Evolutionary conservation across 345 rosid genomes (phyloP).

Genomic region (Bruguiera sexangula): DNA sequence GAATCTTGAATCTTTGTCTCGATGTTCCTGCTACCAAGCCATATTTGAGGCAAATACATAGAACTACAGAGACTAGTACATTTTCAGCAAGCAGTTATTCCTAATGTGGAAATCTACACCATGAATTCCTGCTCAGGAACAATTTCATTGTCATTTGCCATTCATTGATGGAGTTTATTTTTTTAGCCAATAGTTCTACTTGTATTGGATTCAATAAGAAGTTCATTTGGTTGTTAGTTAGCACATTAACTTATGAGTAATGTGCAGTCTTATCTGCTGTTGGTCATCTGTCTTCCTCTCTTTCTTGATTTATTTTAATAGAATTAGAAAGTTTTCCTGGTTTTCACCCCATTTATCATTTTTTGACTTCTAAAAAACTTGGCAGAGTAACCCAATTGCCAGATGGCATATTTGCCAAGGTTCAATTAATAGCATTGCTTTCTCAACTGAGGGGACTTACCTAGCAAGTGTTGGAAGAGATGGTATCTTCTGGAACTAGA

Average conservation of each 20-base stretch:
- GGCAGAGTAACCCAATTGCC: slow-evolving; percentile 95
- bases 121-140: background rate
- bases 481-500: slow-evolving; percentile 43
- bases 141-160: background rate
- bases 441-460: slow-evolving; percentile 80
- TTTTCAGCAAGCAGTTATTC: background rate
- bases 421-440: slow-evolving; percentile 80
- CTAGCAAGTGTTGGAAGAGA: slow-evolving; percentile 98
- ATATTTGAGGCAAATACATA: background rate
- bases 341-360: background rate
- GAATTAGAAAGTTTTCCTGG: background rate
- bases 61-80: background rate
- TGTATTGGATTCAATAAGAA: background rate
- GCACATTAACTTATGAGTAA: background rate
- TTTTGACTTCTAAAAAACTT: slow-evolving; percentile 24
- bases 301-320: background rate
- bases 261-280: background rate
- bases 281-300: background rate
- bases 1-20: too few relatives aligned
- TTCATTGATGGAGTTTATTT: background rate
- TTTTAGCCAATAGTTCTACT: background rate
- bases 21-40: background rate
- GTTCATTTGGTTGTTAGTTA: background rate
- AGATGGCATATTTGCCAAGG: slow-evolving; percentile 99
- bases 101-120: background rate